Conservation (phyloP, 768 basidiomycete genomes). For the Strobilomyces confusus region DNA sequence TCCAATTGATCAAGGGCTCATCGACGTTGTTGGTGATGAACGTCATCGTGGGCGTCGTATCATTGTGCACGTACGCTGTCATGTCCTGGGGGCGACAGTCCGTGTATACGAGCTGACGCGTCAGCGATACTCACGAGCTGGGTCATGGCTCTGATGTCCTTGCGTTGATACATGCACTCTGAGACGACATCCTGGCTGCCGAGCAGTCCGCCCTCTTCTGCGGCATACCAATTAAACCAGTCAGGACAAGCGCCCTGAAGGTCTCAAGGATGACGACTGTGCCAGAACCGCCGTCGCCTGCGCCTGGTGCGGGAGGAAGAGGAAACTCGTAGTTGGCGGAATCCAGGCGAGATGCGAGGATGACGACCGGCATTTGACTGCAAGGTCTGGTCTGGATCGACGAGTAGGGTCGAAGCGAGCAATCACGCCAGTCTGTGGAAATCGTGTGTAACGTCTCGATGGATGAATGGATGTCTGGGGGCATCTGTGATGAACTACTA, state of each 20-base stretch:
- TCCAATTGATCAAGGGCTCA: conserved; percentile 41
- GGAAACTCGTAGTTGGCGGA: conserved; percentile 40
- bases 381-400: not conserved
- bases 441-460: conserved; percentile 23
- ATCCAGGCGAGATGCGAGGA: conserved; percentile 43
- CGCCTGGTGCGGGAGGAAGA: conserved; percentile 43
- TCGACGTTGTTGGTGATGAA: conserved; percentile 38
- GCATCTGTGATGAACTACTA: conserved; percentile 13
- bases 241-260: conserved; percentile 64
- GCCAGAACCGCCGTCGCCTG: conserved; percentile 56
- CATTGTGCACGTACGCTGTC: conserved; percentile 33
- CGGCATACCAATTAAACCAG: conserved; percentile 84
- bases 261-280: conserved; percentile 77
- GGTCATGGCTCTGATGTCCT: conserved; percentile 48
- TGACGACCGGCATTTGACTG: conserved; percentile 25
- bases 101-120: not conserved
- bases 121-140: conserved; percentile 36
- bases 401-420: conserved; percentile 23
- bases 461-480: conserved; percentile 14
- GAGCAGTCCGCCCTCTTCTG: conserved; percentile 44
- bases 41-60: conserved; percentile 10
- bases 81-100: conserved; percentile 24
- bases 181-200: conserved; percentile 47
- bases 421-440: conserved; percentile 21
- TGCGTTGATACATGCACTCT: conserved; percentile 42